Evolutionary conservation across 331 rosid species (phyloP).

Genomic region (Malus hybrid): DNA sequence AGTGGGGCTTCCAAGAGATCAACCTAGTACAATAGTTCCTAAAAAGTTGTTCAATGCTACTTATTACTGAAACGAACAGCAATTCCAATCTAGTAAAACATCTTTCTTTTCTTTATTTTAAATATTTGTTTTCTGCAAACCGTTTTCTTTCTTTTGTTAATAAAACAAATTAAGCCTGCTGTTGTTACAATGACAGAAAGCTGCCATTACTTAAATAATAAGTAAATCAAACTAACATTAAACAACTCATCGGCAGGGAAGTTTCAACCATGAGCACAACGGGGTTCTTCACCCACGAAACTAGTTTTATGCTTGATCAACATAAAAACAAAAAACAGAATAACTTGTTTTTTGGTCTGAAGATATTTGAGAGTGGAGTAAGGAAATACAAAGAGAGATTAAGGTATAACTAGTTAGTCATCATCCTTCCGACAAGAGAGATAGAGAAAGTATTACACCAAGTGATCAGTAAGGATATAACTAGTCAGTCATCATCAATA

Average conservation of each 20-base stretch:
- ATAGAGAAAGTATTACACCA: neutral
- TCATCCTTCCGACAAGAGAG: neutral
- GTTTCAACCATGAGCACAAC: neutral
- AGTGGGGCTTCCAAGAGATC: neutral
- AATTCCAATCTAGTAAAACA: neutral
- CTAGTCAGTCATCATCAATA: neutral
- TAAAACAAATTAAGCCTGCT: neutral
- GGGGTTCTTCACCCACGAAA: neutral
- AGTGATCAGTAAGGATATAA: neutral
- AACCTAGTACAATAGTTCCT: neutral
- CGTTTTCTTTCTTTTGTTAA: neutral
- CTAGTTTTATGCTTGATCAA: neutral
- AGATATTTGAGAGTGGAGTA: neutral
- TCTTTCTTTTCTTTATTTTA: neutral
- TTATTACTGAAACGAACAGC: neutral
- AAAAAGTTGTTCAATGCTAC: neutral
- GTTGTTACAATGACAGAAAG: neutral
- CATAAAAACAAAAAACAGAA: neutral
- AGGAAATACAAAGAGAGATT: neutral
- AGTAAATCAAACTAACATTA: neutral
- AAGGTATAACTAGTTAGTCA: neutral
- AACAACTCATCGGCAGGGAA: neutral
- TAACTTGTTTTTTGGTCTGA: neutral
- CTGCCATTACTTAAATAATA: neutral
- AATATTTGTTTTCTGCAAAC: neutral